Evolutionary conservation across 176 grass and related monocot genomes (phyloP).

Genomic region (Rhynchospora pubera): DNA sequence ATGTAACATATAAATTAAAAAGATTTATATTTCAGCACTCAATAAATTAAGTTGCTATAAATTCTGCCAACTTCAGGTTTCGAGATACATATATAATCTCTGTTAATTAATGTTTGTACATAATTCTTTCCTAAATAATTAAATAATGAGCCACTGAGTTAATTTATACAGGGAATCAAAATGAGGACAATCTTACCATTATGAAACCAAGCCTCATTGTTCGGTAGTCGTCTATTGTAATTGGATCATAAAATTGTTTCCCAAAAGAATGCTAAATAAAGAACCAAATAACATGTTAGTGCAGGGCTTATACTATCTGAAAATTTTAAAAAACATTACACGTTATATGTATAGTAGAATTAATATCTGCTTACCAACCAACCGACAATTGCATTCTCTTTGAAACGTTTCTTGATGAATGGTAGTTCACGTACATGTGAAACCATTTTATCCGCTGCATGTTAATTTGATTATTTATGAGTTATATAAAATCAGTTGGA

Average conservation of each 20-base stretch:
- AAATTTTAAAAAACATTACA: background rate
- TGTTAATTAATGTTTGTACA: background rate
- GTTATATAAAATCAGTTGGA: background rate
- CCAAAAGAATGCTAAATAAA: slow-evolving; percentile 52
- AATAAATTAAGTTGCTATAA: background rate
- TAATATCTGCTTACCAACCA: slow-evolving; percentile 8
- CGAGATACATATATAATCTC: background rate
- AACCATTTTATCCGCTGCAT: slow-evolving; percentile 22
- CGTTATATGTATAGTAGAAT: background rate
- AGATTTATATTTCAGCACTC: background rate
- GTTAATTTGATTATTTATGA: background rate
- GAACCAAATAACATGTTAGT: slow-evolving; percentile 3
- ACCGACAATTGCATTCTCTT: slow-evolving; percentile 12
- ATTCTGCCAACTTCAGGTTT: background rate
- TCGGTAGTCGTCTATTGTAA: slow-evolving; percentile 56
- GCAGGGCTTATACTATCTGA: background rate
- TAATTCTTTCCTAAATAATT: background rate
- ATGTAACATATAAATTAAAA: background rate
- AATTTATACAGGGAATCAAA: background rate
- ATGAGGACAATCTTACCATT: slow-evolving; percentile 32
- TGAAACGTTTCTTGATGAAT: slow-evolving; percentile 38
- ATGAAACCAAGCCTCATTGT: slow-evolving; percentile 78
- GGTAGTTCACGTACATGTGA: slow-evolving; percentile 25
- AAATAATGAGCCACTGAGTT: background rate
- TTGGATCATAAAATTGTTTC: slow-evolving; percentile 76